A percentile compares a stretch with the other conserved stretches of the same genome.
phyloP scores from a whole-genome alignment of 108 stramenopile species.

The Seminavis robusta region DNA sequence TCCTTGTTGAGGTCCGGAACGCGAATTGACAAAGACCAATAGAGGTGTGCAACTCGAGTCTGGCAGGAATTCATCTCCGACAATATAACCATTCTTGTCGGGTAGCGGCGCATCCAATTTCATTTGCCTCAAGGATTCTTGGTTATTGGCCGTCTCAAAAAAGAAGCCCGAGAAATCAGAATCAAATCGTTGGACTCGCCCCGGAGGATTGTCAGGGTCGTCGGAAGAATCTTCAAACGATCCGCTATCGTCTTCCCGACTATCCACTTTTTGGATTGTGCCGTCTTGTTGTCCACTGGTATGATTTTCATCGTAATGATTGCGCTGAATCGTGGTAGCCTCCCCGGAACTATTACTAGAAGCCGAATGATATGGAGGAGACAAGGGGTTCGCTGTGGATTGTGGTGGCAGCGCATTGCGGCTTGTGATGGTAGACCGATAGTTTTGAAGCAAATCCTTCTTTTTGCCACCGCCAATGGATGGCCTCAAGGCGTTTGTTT shows the following conservation, averaged over 20 bases:
- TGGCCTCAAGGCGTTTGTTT: no score
- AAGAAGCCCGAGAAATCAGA: slow-evolving; percentile 19
- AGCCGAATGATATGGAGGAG: no score
- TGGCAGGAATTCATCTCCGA: slow-evolving; percentile 73
- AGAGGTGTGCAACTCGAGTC: slow-evolving; percentile 63
- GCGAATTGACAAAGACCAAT: slow-evolving; percentile 86
- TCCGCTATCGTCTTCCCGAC: no score
- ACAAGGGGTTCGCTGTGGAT: no score
- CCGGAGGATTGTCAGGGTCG: background rate
- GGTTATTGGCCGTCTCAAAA: slow-evolving; percentile 69
- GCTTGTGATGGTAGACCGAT: slow-evolving; percentile 16
- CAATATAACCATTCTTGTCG: slow-evolving; percentile 76
- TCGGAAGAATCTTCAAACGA: background rate
- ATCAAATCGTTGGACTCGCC: background rate
- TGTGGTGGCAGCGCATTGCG: background rate
- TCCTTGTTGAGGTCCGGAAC: slow-evolving; percentile 84
- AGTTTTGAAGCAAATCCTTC: slow-evolving; percentile 37
- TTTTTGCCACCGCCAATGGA: no score
- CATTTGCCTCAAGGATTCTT: slow-evolving; percentile 52
- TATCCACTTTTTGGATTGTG: no score
- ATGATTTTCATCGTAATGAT: no score
- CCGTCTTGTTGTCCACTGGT: no score
- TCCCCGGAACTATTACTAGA: no score
- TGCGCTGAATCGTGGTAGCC: no score
- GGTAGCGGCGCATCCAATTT: slow-evolving; percentile 65